Evolutionary conservation across 2,329 filamentous ascomycete species (phyloP), one percentile per base, ranked within the genome.

Genomic region (Dothidotthia symphoricarpi): DNA sequence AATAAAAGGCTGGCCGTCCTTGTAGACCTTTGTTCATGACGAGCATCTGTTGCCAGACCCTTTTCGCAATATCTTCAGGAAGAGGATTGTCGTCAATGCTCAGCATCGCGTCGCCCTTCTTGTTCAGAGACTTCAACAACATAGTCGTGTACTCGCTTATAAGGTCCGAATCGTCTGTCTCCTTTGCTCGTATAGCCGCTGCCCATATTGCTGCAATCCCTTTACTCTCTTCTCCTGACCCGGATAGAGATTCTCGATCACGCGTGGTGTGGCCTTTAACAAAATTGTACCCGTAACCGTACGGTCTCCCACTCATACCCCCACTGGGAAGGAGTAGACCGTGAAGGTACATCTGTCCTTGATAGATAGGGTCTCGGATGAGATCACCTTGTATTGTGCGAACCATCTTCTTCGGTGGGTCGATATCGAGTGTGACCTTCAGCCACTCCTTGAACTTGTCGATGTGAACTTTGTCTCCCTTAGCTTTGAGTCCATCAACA

Each of bases 201-300:
- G 24, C 24, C 45, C 41, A 45, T 24, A 48, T 41, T 7, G 13
- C 15, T 4, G 37, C 24, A 11, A 40, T 22, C 24, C 27, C 16
- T 11, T 6, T 35, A n/a, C 14, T 16, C 16, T 39, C 40, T 35
- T 40, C 33, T 4, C 16, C 24, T 2, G 40, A 12, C 15, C 28
- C 22, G 4, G 28, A 10, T 10, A 45, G 22, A 5, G 35, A 36
- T 12, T 34, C 28, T 6, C 41, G 26, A 26, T 53, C 49, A n/a
- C 39, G 47, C 2, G 15, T 34, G 11, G 47, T 51, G 3, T 12
- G 6, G 6, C 39, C 42, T 3, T 40, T 12, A 4, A 32, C 10
- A 14, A 51, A 36, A 22, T 53, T 47, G 34, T 53, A 53, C 11
- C 42, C 38, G 25, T 46, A 51, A 7, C n/a, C 19, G 16, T 39